Evolutionary conservation across 805 yeast species (phyloP).

Genomic region (Scheffersomyces ergatensis): DNA sequence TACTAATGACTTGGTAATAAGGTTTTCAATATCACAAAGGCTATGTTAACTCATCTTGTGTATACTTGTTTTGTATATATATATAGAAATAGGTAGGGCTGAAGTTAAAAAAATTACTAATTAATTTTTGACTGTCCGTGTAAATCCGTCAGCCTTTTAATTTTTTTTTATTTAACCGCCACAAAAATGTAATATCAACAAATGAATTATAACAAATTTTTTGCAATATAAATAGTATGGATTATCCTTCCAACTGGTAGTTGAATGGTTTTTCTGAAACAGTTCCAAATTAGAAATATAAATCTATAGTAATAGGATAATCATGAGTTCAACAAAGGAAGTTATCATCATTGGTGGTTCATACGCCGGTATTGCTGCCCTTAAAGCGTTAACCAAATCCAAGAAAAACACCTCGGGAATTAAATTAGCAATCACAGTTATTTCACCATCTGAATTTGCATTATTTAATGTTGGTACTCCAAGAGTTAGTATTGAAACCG

Average conservation of each 20-base stretch:
- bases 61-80: too few species aligned
- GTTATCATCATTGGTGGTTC: constrained; percentile 38
- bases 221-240: too few species aligned
- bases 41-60: too few species aligned
- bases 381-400: constrained; percentile 13
- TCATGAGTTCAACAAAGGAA: constrained; percentile 1
- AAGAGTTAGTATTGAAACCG: constrained; percentile 27
- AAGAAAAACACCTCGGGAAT: constrained; percentile 4
- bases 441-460: constrained; percentile 21
- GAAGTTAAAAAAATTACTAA: not conserved
- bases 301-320: too few species aligned
- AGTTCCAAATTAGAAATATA: too few species aligned
- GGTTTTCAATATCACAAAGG: too few species aligned
- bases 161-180: too few species aligned
- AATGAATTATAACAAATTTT: too few species aligned
- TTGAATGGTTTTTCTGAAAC: too few species aligned
- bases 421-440: constrained; percentile 18
- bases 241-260: too few species aligned
- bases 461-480: constrained; percentile 29
- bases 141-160: not conserved
- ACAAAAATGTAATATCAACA: too few species aligned
- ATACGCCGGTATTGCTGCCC: constrained; percentile 29
- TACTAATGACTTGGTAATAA: too few species aligned
- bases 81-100: not conserved
- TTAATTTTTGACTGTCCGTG: not conserved